These are phyloP conservation scores for Phragmites australis DNA, from an alignment of 176 grass and related monocot species.

Conservation along the genomic window DNA sequence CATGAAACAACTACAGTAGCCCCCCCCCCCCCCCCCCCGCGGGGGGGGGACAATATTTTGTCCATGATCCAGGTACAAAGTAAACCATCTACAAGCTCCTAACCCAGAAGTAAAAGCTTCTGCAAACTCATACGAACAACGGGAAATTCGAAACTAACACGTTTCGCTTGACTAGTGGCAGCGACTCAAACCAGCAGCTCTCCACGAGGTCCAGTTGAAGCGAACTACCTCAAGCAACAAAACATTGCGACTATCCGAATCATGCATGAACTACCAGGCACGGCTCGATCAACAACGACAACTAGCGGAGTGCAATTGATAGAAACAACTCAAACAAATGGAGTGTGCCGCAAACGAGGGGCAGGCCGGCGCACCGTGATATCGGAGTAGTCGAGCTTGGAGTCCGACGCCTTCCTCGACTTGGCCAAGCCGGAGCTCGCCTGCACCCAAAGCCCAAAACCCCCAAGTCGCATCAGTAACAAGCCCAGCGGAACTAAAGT, in stretches of 20 bases:
- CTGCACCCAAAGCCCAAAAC: conserved; percentile 45
- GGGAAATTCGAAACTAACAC: conserved; percentile 15
- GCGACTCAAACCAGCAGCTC: neutral
- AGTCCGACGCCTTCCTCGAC: conserved; percentile 68
- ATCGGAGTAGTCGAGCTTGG: conserved; percentile 87
- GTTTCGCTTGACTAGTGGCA: neutral
- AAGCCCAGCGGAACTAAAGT: neutral
- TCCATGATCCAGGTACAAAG: neutral
- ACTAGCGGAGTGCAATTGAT: neutral
- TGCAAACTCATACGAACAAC: neutral
- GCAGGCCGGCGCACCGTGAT: conserved; percentile 60
- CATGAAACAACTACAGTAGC: neutral
- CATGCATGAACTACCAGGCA: neutral
- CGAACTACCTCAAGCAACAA: conserved; percentile 10
- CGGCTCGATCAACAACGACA: conserved; percentile 12
- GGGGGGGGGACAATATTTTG: conserved; percentile 5
- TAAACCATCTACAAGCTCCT: neutral
- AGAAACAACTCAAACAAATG: neutral
- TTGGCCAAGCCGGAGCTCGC: conserved; percentile 72
- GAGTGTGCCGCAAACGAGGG: neutral
- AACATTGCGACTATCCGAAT: neutral
- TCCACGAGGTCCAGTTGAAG: neutral
- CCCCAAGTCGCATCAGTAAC: conserved; percentile 22
- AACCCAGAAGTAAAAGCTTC: neutral
- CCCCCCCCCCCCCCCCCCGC: no score